These are phyloP conservation scores for Ophiostoma novo-ulmi DNA, from an alignment of 2,329 filamentous ascomycete species.

Conservation along the genomic window DNA sequence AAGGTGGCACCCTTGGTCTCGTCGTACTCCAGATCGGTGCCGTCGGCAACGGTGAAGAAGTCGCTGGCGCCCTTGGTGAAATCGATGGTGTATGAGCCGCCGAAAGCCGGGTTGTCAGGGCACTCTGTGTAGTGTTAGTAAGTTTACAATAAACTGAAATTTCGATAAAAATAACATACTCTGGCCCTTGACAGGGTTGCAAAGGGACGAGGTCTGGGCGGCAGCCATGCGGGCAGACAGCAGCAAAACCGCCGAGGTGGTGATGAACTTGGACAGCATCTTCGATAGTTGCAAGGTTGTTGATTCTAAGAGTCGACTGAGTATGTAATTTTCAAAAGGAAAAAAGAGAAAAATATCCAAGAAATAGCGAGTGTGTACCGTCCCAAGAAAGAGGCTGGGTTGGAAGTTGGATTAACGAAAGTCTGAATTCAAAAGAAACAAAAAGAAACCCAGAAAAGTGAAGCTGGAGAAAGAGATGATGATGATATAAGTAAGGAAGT, in stretches of 20 bases:
- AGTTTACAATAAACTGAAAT: background rate
- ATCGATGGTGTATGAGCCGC: constrained; percentile 59
- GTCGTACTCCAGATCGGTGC: constrained; percentile 47
- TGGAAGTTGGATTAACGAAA: constrained; percentile 13
- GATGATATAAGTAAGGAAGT: background rate
- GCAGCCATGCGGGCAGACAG: constrained; percentile 44
- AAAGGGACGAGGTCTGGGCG: constrained; percentile 54
- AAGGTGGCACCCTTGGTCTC: constrained; percentile 48
- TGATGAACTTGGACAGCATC: constrained; percentile 46
- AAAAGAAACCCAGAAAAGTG: constrained; percentile 14
- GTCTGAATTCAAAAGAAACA: constrained; percentile 10
- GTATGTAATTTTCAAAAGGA: background rate
- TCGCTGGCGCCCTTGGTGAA: constrained; percentile 68
- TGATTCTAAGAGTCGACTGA: background rate
- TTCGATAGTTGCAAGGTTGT: constrained; percentile 25
- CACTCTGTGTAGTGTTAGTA: constrained; percentile 47
- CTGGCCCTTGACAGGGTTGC: constrained; percentile 50
- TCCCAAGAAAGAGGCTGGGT: constrained; percentile 10
- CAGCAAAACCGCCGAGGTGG: constrained; percentile 44
- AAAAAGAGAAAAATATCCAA: constrained; percentile 3
- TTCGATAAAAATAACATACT: constrained; percentile 26
- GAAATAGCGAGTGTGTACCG: constrained; percentile 17
- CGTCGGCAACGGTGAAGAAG: constrained; percentile 43
- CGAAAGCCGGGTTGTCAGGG: constrained; percentile 70
- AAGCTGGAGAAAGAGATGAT: background rate